Evolutionary conservation across 2,329 filamentous ascomycete genomes (phyloP).

Genomic region (Anthostomella pinea): DNA sequence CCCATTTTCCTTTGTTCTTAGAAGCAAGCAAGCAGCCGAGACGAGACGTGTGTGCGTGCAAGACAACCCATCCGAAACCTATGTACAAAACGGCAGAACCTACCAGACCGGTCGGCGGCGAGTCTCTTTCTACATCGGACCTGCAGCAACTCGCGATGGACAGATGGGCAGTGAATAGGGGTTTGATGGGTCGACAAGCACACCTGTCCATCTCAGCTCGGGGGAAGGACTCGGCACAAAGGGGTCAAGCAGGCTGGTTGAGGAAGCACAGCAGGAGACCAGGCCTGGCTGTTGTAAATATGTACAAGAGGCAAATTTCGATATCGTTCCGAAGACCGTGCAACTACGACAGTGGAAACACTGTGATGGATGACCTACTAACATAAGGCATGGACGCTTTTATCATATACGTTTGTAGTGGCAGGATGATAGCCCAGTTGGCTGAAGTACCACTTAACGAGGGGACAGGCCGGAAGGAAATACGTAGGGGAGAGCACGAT

Average conservation of each 20-base stretch:
- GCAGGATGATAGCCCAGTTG: too few species aligned
- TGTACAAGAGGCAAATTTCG: conserved; percentile 29
- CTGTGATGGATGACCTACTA: too few species aligned
- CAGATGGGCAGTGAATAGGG: neutral
- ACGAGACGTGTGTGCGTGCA: neutral
- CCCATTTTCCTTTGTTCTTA: conserved; percentile 38
- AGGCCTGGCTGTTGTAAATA: conserved; percentile 26
- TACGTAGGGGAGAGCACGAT: too few species aligned
- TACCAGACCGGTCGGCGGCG: neutral
- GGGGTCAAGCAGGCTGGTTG: neutral
- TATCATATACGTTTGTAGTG: too few species aligned
- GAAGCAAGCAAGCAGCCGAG: conserved; percentile 15
- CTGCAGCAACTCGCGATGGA: neutral
- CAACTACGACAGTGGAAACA: neutral
- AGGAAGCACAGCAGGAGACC: too few species aligned
- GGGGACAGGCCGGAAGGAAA: too few species aligned
- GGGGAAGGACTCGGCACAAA: neutral
- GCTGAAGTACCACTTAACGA: too few species aligned
- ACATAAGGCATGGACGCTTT: too few species aligned
- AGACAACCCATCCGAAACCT: neutral
- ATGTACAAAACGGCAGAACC: neutral
- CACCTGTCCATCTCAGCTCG: neutral
- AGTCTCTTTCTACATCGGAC: neutral
- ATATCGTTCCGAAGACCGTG: conserved; percentile 19
- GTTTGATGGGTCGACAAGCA: neutral